Conservation (phyloP, 257 asterid species). For the Forsythia suspensa region DNA sequence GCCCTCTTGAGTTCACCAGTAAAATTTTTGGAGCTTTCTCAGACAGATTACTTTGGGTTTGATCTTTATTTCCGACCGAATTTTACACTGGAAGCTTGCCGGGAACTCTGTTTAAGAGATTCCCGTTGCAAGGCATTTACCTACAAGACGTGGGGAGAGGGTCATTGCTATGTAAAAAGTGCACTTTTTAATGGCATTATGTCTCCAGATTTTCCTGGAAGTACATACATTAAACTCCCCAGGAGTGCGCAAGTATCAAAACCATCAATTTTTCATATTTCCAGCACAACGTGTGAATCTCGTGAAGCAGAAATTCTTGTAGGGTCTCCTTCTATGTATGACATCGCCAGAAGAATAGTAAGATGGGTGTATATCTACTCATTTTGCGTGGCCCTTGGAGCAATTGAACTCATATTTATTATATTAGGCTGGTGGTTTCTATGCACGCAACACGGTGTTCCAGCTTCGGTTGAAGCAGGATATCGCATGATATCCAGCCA, state of each 20-base stretch:
- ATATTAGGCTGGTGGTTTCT: conserved; percentile 10
- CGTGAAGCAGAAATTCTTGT: neutral
- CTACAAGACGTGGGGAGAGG: neutral
- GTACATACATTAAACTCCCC: neutral
- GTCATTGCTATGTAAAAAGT: conserved; percentile 15
- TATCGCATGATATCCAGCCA: neutral
- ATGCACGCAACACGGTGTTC: neutral
- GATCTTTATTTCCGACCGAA: conserved; percentile 6
- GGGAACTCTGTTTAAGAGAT: neutral
- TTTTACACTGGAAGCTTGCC: neutral
- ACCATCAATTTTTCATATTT: neutral
- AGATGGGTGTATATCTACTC: neutral
- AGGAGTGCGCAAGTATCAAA: neutral
- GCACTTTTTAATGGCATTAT: neutral
- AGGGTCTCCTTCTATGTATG: neutral
- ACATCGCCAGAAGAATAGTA: neutral
- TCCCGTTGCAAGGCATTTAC: neutral
- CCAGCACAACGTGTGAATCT: neutral
- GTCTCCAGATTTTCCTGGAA: neutral
- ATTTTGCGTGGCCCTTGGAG: neutral
- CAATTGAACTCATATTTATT: neutral
- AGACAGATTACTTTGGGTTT: conserved; percentile 31
- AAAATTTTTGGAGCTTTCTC: conserved; percentile 12
- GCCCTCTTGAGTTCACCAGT: neutral
- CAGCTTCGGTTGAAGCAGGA: neutral